phyloP scores from a whole-genome alignment of 108 stramenopile genomes.

The Conticribra guillardii region DNA sequence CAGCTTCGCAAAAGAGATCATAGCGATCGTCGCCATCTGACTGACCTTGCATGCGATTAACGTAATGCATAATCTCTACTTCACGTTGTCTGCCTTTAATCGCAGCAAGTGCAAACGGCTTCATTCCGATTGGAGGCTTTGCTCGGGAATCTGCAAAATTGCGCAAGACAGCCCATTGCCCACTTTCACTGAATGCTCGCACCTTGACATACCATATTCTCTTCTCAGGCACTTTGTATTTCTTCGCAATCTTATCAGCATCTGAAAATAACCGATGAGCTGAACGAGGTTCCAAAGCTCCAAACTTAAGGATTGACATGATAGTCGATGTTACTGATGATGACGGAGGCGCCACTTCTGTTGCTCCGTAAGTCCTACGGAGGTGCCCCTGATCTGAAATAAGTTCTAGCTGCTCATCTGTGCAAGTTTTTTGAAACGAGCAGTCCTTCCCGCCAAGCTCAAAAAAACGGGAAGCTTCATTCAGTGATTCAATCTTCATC shows the following conservation, averaged over 20 bases:
- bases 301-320: slow-evolving; percentile 64
- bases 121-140: slow-evolving; percentile 85
- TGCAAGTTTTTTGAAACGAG: slow-evolving; percentile 73
- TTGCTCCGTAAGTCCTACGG: slow-evolving; percentile 58
- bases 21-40: slow-evolving; percentile 74
- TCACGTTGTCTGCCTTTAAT: slow-evolving; percentile 63
- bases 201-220: slow-evolving; percentile 84
- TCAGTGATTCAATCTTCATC: slow-evolving; percentile 21
- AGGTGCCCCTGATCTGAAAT: slow-evolving; percentile 78
- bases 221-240: slow-evolving; percentile 88
- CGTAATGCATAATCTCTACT: slow-evolving; percentile 71
- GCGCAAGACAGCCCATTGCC: slow-evolving; percentile 75
- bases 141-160: slow-evolving; percentile 75
- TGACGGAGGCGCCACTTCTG: slow-evolving; percentile 68
- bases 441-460: slow-evolving; percentile 76
- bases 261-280: slow-evolving; percentile 71
- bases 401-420: slow-evolving; percentile 80
- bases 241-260: slow-evolving; percentile 83
- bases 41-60: slow-evolving; percentile 57
- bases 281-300: slow-evolving; percentile 67
- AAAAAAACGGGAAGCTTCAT: slow-evolving; percentile 79
- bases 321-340: slow-evolving; percentile 77
- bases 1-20: slow-evolving; percentile 71
- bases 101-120: slow-evolving; percentile 84
- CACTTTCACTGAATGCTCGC: slow-evolving; percentile 73